Evolutionary conservation across 495 filamentous ascomycete genomes (phyloP).

Genomic region (Hypoxylon subgilvum): DNA sequence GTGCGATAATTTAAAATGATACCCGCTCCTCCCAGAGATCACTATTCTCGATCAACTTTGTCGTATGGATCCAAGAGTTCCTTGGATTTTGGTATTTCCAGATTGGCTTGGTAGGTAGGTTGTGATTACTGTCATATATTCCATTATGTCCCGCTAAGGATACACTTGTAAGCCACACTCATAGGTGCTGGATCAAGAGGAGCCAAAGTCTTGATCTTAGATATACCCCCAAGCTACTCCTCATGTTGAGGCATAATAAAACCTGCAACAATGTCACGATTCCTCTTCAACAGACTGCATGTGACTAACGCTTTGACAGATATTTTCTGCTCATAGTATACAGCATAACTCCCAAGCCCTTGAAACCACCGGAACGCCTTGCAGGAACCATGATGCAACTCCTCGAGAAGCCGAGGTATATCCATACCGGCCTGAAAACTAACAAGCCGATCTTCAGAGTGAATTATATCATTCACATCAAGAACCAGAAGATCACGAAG

Average conservation of each 20-base stretch:
- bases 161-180: too few species aligned
- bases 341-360: conserved; percentile 12
- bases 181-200: neutral
- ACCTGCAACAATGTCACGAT: conserved; percentile 12
- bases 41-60: neutral
- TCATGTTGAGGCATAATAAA: conserved; percentile 1
- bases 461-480: conserved; percentile 59
- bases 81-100: too few species aligned
- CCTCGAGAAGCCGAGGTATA: conserved; percentile 26
- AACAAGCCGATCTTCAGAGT: neutral
- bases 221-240: neutral
- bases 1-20: conserved; percentile 25
- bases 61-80: too few species aligned
- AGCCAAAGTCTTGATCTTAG: neutral
- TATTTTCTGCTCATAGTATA: conserved; percentile 28
- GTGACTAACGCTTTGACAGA: conserved; percentile 7
- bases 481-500: conserved; percentile 83
- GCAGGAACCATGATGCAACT: conserved; percentile 31
- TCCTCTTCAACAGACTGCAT: neutral
- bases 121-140: too few species aligned
- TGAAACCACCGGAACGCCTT: conserved; percentile 28
- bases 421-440: conserved; percentile 9
- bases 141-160: too few species aligned
- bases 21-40: conserved; percentile 16
- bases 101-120: too few species aligned